Evolutionary conservation across 1,284 basidiomycete genomes (phyloP).

Genomic region (Ceratobasidium sp.): DNA sequence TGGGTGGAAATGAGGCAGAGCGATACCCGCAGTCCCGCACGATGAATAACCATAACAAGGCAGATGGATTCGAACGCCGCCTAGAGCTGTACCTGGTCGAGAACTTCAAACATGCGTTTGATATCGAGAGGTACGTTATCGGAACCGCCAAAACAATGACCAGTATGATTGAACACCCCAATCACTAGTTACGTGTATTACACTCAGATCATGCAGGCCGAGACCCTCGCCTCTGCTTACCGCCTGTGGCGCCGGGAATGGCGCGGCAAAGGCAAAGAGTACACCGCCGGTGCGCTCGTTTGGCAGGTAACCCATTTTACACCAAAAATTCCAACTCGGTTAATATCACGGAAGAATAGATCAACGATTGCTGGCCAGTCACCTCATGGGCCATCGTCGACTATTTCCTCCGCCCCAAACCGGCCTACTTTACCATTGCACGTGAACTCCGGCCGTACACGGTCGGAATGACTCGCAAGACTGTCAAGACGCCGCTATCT

Average conservation of each 20-base stretch:
- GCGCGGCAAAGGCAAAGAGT: conserved; percentile 64
- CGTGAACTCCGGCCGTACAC: conserved; percentile 75
- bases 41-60: conserved; percentile 65
- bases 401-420: conserved; percentile 77
- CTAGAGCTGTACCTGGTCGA: conserved; percentile 68
- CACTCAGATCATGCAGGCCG: conserved; percentile 72
- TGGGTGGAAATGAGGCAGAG: conserved; percentile 50
- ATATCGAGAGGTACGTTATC: conserved; percentile 60
- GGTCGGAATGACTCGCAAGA: conserved; percentile 66
- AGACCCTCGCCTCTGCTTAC: conserved; percentile 67
- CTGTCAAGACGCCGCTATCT: conserved; percentile 17
- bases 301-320: conserved; percentile 65
- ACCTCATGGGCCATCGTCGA: conserved; percentile 76
- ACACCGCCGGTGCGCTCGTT: conserved; percentile 66
- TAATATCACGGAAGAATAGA: conserved; percentile 40
- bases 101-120: conserved; percentile 61
- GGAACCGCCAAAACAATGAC: conserved; percentile 53
- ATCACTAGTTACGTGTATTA: conserved; percentile 68
- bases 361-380: conserved; percentile 76
- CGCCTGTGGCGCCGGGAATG: conserved; percentile 67
- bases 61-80: conserved; percentile 62
- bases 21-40: conserved; percentile 60
- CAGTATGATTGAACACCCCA: neutral
- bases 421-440: conserved; percentile 72
- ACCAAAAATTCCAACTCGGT: too few relatives aligned